Conservation (phyloP, 2,329 filamentous ascomycete genomes). For the Dactylellina parvicollis region DNA sequence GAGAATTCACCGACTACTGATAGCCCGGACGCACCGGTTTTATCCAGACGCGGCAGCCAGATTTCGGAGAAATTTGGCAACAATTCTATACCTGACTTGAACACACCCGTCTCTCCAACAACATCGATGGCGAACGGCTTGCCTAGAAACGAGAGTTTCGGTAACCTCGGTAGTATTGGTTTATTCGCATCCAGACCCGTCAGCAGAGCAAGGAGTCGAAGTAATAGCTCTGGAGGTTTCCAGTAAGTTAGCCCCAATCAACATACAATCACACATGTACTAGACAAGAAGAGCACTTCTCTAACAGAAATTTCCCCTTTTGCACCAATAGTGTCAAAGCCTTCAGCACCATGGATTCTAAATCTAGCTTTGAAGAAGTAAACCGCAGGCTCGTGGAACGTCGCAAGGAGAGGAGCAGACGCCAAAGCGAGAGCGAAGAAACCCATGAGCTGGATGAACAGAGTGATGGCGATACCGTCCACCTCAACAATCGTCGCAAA, state of each 20-base stretch:
- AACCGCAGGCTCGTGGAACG: slow-evolving; percentile 67
- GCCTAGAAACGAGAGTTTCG: slow-evolving; percentile 92
- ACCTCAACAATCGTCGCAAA: slow-evolving; percentile 53
- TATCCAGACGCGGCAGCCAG: slow-evolving; percentile 53
- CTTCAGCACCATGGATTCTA: slow-evolving; percentile 60
- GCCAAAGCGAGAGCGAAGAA: slow-evolving; percentile 53
- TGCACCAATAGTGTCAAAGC: slow-evolving; percentile 69
- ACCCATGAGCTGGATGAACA: slow-evolving; percentile 56
- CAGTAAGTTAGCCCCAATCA: slow-evolving; percentile 67
- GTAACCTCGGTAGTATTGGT: slow-evolving; percentile 84
- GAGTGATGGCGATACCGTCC: slow-evolving; percentile 59
- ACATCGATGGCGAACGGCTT: slow-evolving; percentile 40
- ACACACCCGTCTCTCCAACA: slow-evolving; percentile 23
- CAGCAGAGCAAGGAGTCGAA: slow-evolving; percentile 76
- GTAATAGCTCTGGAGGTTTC: slow-evolving; percentile 69
- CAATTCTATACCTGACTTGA: slow-evolving; percentile 35
- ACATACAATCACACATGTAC: slow-evolving; percentile 59
- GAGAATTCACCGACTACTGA: slow-evolving; percentile 55
- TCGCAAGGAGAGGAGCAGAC: slow-evolving; percentile 63
- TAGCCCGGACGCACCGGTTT: slow-evolving; percentile 59
- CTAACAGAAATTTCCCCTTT: background rate
- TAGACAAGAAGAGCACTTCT: background rate
- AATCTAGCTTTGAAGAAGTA: slow-evolving; percentile 52
- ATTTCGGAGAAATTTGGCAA: slow-evolving; percentile 49
- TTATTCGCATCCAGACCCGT: slow-evolving; percentile 89